Evolutionary conservation across 176 grass and related monocot species (phyloP), one percentile per base, ranked within the genome.

Genomic region (Carex pumila): DNA sequence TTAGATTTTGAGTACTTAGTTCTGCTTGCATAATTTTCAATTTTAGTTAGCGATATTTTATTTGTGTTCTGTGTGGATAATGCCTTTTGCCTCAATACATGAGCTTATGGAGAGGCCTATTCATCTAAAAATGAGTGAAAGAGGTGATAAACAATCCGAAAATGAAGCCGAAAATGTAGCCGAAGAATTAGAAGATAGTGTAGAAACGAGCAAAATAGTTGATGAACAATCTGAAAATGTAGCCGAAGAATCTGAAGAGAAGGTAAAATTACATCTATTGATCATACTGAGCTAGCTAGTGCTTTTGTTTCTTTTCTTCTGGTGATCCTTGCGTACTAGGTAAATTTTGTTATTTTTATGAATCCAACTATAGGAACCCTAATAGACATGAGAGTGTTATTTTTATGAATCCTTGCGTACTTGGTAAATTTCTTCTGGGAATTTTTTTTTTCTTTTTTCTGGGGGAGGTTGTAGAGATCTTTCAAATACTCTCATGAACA

Each of bases 31-130:
- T 25, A 25, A 25, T 25, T 25, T 25, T 25, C 25, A 25, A 25
- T 25, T 25, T 25, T 25, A 25, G 25, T 25, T 25, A 25, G 25
- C 25, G 25, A 25, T 25, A 25, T 25, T 25, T 25, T 25, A 0
- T 25, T 25, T 25, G 25, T 25, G 25, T 25, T 25, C 25, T 25
- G 25, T 25, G 25, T 25, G 25, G 25, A 25, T 25, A 25, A 81
- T 3, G 22, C 4, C 81, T 83, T 80, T 43, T 55, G 81, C 21
- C 34, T 77, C 87, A 75, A 84, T 85, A 52, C 79, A 97, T 92
- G 94, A 97, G 79, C 87, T 97, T 81, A 79, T 97, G 94, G 94
- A 83, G 57, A 92, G 94, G 69, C 84, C 92, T 65, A 62, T 92
- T 85, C 89, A 31, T 22, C 63, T 97, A 85, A 91, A 66, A 87